Evolutionary conservation across 306 rosid genomes (phyloP).

Genomic region (Alnus glutinosa): DNA sequence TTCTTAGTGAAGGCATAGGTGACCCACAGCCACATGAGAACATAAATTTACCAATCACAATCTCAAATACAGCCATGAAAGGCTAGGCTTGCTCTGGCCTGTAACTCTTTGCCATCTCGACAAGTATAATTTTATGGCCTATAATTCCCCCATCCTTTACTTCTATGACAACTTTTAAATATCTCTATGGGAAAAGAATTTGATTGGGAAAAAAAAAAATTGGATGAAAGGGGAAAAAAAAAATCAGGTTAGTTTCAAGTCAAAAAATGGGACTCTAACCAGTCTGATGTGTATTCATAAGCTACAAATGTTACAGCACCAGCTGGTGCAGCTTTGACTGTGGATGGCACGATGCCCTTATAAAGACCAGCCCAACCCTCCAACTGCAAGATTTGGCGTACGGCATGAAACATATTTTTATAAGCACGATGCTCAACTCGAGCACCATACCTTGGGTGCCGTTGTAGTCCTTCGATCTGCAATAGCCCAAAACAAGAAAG

Average conservation of each 20-base stretch:
- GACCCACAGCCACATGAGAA: background rate
- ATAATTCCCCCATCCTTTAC: slow-evolving; percentile 2
- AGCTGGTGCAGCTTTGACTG: slow-evolving; percentile 94
- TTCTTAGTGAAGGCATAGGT: background rate
- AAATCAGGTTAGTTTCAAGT: slow-evolving; percentile 35
- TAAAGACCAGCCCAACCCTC: slow-evolving; percentile 94
- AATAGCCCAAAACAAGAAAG: background rate
- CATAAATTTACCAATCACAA: background rate
- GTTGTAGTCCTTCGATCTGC: slow-evolving; percentile 84
- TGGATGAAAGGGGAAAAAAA: background rate
- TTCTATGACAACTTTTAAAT: slow-evolving; percentile 7
- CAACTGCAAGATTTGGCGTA: slow-evolving; percentile 47
- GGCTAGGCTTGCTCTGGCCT: background rate
- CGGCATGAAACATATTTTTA: slow-evolving; percentile 72
- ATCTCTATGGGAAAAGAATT: slow-evolving; percentile 38
- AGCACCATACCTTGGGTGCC: slow-evolving; percentile 94
- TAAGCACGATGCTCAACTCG: slow-evolving; percentile 74
- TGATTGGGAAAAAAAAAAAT: slow-evolving; percentile 7
- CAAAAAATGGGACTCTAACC: slow-evolving; percentile 55
- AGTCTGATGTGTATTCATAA: slow-evolving; percentile 71
- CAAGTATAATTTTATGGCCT: slow-evolving; percentile 8
- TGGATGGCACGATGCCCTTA: slow-evolving; percentile 88
- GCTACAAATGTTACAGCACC: slow-evolving; percentile 91
- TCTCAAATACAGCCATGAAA: slow-evolving; percentile 13
- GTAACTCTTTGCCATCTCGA: background rate